Evolutionary conservation across 139 green algal species (phyloP), one percentile per base, ranked within the genome.

Genomic region (Yamagishiella unicocca): DNA sequence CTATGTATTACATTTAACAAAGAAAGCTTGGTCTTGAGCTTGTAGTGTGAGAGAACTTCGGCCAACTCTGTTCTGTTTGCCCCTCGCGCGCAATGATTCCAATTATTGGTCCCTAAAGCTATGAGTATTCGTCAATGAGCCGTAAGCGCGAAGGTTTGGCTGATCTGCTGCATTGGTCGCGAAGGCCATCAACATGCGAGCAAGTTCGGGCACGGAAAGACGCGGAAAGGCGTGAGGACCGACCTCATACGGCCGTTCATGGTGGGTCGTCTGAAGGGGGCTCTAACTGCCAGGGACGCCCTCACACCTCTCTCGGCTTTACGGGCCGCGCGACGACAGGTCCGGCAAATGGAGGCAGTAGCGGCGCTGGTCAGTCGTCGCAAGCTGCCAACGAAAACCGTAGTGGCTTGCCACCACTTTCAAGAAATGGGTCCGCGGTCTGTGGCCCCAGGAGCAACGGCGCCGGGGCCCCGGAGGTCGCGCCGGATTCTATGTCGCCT

Each of bases 161-260:
- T 0, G 74, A 68, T 17, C 74, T 82, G 14, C 74, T 82, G 19
- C 46, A 67, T 19, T 82, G 74, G 74, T 62, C 74, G 74, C 74
- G 74, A 38, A 81, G 73, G 29, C 73, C 73, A n/a, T 81, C 73
- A 62, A 81, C 73, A 66, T 81, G 73, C 74, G 74, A 46, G 22
- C 74, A 67, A 46, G 29, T 1, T 64, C 43, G 42, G 27, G 25
- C 72, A 31, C 43, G 43, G 14, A 81, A 78, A 25, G 72, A 40
- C 24, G n/a, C n/a, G n/a, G 25, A 73, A 9, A n/a, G n/a, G 21
- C 35, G 45, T 43, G 73, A 81, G 3, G 74, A 68, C 14, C 31
- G 64, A 9, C 64, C 64, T 24, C n/a, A 42, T 25, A 73, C n/a
- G 7, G n/a, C 64, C 29, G n/a, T 73, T 42, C 9, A 21, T 42